phyloP scores from a whole-genome alignment of 1,139 yeast genomes.

The Magnusiomyces tetraspermus region DNA sequence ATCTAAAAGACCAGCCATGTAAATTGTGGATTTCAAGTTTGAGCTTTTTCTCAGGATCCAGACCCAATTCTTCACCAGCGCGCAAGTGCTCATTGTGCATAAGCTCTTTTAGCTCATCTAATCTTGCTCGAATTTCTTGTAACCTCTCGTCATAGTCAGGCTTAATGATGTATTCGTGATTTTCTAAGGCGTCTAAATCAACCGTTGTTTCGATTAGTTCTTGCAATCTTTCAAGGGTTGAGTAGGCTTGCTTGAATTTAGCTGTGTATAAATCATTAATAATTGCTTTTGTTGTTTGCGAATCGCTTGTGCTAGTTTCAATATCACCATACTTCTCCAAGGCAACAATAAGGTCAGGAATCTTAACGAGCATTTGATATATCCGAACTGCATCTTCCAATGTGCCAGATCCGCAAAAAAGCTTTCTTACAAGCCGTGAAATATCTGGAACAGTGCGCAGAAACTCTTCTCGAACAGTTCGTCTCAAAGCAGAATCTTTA shows the following conservation, averaged over 20 bases:
- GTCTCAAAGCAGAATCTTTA: constrained; percentile 56
- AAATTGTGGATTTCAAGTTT: constrained; percentile 78
- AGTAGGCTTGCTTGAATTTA: constrained; percentile 44
- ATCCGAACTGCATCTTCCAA: constrained; percentile 87
- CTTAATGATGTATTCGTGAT: constrained; percentile 71
- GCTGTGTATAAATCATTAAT: constrained; percentile 43
- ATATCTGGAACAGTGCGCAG: constrained; percentile 74
- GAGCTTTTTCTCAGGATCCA: constrained; percentile 79
- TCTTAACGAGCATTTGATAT: constrained; percentile 62
- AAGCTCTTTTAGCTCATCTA: constrained; percentile 46
- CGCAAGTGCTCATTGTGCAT: constrained; percentile 54
- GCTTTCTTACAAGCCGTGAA: constrained; percentile 61
- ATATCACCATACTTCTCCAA: constrained; percentile 34
- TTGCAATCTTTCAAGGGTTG: constrained; percentile 55
- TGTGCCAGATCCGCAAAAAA: constrained; percentile 40
- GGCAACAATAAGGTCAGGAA: constrained; percentile 58
- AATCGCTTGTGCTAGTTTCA: constrained; percentile 25
- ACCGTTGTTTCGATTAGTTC: constrained; percentile 89
- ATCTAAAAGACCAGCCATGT: constrained; percentile 90
- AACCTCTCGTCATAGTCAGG: constrained; percentile 83
- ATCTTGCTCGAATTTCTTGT: constrained; percentile 46
- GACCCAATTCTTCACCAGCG: constrained; percentile 63
- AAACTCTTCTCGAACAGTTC: constrained; percentile 56
- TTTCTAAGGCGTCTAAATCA: constrained; percentile 70
- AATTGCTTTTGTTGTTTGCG: constrained; percentile 32